Evolutionary conservation across 169 alveolate genomes (phyloP).

Genomic region (Cryptosporidium sp.): DNA sequence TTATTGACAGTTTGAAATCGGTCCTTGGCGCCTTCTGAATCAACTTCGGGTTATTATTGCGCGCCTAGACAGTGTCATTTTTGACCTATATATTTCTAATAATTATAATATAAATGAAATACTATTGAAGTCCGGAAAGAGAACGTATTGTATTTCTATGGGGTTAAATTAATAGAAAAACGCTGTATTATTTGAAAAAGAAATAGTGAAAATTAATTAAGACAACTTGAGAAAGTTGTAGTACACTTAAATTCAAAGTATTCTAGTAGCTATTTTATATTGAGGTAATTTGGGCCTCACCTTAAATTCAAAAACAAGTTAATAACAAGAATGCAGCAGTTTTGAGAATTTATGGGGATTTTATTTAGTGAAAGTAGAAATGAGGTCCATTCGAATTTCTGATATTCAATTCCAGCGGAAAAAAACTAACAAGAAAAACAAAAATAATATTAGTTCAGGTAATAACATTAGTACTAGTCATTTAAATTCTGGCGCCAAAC

Average conservation of each 20-base stretch:
- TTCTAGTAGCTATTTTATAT: too few relatives aligned
- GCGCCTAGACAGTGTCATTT: background rate
- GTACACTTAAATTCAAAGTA: too few relatives aligned
- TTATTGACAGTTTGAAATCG: background rate
- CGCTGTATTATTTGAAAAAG: too few relatives aligned
- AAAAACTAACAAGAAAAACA: conserved; percentile 12
- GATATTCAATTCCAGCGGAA: conserved; percentile 23
- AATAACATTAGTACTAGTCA: background rate
- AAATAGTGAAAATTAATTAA: background rate
- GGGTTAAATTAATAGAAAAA: background rate
- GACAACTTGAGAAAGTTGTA: too few relatives aligned
- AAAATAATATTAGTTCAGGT: background rate
- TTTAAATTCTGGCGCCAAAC: background rate
- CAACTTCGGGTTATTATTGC: background rate
- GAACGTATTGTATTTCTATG: background rate
- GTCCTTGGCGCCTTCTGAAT: background rate
- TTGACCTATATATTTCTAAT: background rate
- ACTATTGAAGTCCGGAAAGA: background rate
- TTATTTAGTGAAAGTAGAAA: background rate
- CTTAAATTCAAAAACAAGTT: too few relatives aligned
- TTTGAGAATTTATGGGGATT: background rate
- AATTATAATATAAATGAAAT: too few relatives aligned
- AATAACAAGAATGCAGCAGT: background rate
- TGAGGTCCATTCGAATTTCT: conserved; percentile 41
- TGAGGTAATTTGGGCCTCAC: background rate